These are phyloP conservation scores for Pseudopyricularia cyperi DNA, from an alignment of 2,329 filamentous ascomycete species.

Conservation along the genomic window DNA sequence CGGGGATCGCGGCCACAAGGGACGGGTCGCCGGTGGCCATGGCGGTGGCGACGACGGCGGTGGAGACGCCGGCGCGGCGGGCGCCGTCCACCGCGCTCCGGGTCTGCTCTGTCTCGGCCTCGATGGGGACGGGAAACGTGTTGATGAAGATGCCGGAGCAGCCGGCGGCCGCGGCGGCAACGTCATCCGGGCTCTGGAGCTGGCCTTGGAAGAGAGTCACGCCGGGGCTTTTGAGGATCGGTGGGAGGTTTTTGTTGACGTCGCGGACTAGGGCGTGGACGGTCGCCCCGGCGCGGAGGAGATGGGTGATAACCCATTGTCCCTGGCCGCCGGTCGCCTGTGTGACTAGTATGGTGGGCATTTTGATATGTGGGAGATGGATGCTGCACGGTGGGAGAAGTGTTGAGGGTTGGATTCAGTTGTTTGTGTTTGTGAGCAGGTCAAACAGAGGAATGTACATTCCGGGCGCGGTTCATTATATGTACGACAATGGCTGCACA, in stretches of 20 bases:
- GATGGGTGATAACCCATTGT: slow-evolving; percentile 15
- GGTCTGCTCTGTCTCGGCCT: slow-evolving; percentile 16
- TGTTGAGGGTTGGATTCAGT: too few relatives aligned
- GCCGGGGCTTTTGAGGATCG: slow-evolving; percentile 10
- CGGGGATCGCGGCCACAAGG: slow-evolving; percentile 12
- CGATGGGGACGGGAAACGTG: slow-evolving; percentile 11
- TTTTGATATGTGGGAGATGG: slow-evolving; percentile 1
- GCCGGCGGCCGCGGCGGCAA: slow-evolving; percentile 18
- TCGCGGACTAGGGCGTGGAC: slow-evolving; percentile 23
- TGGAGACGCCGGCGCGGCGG: slow-evolving; percentile 17
- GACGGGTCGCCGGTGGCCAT: slow-evolving; percentile 7
- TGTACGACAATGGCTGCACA: too few relatives aligned
- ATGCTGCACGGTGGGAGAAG: too few relatives aligned
- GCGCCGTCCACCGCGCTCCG: slow-evolving; percentile 17
- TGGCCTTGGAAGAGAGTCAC: slow-evolving; percentile 23
- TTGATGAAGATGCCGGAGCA: slow-evolving; percentile 18
- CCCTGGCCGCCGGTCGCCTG: slow-evolving; percentile 21
- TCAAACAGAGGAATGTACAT: too few relatives aligned
- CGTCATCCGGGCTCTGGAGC: slow-evolving; percentile 16
- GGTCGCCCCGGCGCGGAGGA: slow-evolving; percentile 18
- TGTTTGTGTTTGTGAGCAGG: too few relatives aligned
- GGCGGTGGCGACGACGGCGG: slow-evolving; percentile 14
- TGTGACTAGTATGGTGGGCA: slow-evolving; percentile 21
- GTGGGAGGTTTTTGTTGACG: slow-evolving; percentile 13
- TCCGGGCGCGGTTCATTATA: too few relatives aligned